Base-by-base conservation (phyloP, 1,284 basidiomycete species). In the Cryptococcus sp. region DNA sequence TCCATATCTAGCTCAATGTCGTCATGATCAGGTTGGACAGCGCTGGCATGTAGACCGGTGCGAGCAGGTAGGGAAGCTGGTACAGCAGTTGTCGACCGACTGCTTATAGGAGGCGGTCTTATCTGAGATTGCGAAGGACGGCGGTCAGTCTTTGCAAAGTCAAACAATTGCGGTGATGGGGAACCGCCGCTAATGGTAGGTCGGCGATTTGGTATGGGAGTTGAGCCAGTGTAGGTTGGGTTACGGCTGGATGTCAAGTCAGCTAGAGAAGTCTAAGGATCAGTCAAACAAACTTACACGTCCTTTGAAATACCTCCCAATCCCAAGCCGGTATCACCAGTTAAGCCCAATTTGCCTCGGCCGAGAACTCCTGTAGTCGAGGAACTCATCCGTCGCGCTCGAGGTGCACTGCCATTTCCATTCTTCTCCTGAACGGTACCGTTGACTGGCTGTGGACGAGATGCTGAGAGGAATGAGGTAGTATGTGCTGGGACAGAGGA, bases 1-100 rank as follows among this genome's bases (percentile, higher is more conserved):
- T 69, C 68, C 74, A 77, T 75, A 54, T 77, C 75, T 3, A 75
- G 63, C 62, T 75, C 75, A 62, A 74, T 72, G 57, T 77, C 75
- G 48, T 75, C 74, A 5, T 49, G 58, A 3, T 55, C 48, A 11
- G 59, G 59, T 10, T 55, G 53, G 51, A 43, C 39, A 48, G 5
- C 54, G 53, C 46, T 46, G 54, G 38, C 34, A 41, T 61, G 54
- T 40, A 64, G 26, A 25, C 55, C n/a, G 57, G 60, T 47, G 11
- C 67, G 59, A 8, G 48, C 58, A 13, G 71, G 73, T 3, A 75
- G 54, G 13, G 72, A 75, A 1, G 69, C 70, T 0, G 74, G 68
- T 6, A 74, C 63, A 29, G 59, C 55, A 23, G 60, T 52, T 7
- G 44, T 48, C 11, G 58, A 59, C 19, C 59, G 49, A 29, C 53